Evolutionary conservation across 148 eudicot genomes (phyloP), one percentile per base, ranked within the genome.

Genomic region (Heliamphora exappendiculata): DNA sequence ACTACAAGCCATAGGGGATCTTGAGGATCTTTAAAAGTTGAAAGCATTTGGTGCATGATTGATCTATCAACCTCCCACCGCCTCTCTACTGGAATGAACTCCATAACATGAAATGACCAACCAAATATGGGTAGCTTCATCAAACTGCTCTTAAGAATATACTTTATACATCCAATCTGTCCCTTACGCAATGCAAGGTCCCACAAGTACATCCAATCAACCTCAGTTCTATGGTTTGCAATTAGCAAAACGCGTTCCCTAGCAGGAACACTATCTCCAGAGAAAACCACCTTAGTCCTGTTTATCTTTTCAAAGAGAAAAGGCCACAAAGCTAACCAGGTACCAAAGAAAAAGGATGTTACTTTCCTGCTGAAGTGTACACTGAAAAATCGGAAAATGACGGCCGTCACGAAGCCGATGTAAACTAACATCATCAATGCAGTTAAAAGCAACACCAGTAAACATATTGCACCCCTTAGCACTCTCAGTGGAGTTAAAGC

Each of bases 161-260:
- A 95, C 85, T 87, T 95, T 75, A 95, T 81, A 76, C 80, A 80
- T 5, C 96, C 96, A 42, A 88, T 72, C 66, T 81, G 79, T 41
- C 91, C 91, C 78, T 92, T 92, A 42, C 99, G 87, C 85, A 95
- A 77, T 59, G 96, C 99, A 77, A 95, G 82, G 81, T 95, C 94
- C 97, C 99, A 95, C 79, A 95, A 80, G 80, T 92, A 95, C 99
- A 92, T 91, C 97, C 99, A 95, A 73, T 92, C 98, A 71, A 95
- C 97, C 74, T 92, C 99, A 11, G 99, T 95, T 78, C 96, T 85
- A 81, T 95, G 99, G 84, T 95, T 95, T 0, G 99, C 88, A 49
- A 95, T 82, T 68, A 95, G 85, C 77, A 95, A 77, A 62, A 84
- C 88, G 26, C 91, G 90, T 69, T 91, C 90, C 60, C 76, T 79